Evolutionary conservation across 2,329 filamentous ascomycete species (phyloP).

Genomic region (Verticillium nonalfalfae): DNA sequence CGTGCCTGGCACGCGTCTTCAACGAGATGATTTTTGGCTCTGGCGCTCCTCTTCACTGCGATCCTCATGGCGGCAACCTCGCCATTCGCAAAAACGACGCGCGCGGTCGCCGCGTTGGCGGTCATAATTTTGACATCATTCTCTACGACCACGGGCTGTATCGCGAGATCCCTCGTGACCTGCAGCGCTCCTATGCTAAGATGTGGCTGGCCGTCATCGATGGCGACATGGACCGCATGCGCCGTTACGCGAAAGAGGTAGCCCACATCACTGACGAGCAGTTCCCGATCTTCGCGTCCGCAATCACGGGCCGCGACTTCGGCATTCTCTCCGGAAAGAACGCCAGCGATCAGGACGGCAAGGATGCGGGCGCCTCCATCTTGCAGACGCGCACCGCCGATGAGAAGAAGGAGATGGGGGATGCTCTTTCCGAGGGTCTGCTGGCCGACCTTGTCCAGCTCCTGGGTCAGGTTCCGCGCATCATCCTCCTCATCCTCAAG

Average conservation of each 20-base stretch:
- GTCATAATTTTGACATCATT: slow-evolving; percentile 85
- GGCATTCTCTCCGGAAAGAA: slow-evolving; percentile 48
- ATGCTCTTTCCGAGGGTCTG: slow-evolving; percentile 79
- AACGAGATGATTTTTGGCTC: slow-evolving; percentile 99
- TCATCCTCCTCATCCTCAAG: slow-evolving; percentile 93
- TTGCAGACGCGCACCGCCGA: slow-evolving; percentile 55
- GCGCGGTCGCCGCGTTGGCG: slow-evolving; percentile 38
- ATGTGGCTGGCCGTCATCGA: slow-evolving; percentile 97
- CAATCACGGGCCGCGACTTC: slow-evolving; percentile 92
- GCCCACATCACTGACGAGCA: slow-evolving; percentile 84
- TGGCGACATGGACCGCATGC: slow-evolving; percentile 79
- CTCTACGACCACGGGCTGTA: slow-evolving; percentile 97
- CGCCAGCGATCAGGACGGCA: background rate
- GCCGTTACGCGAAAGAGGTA: slow-evolving; percentile 80
- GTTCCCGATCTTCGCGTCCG: slow-evolving; percentile 91
- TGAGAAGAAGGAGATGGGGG: slow-evolving; percentile 83
- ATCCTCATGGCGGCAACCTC: slow-evolving; percentile 94
- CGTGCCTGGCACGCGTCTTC: slow-evolving; percentile 84
- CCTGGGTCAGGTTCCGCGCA: slow-evolving; percentile 79
- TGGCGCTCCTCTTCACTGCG: slow-evolving; percentile 85
- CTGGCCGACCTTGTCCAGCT: slow-evolving; percentile 83
- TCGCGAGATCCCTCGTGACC: slow-evolving; percentile 73
- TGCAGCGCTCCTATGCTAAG: slow-evolving; percentile 87
- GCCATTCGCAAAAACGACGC: slow-evolving; percentile 73
- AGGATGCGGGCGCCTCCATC: slow-evolving; percentile 49